Percentiles rank a stretch among this genome's conserved stretches.
Evolutionary conservation across 352 stramenopile genomes (phyloP).

Genomic region (Phytophthora macrochlamydospora): DNA sequence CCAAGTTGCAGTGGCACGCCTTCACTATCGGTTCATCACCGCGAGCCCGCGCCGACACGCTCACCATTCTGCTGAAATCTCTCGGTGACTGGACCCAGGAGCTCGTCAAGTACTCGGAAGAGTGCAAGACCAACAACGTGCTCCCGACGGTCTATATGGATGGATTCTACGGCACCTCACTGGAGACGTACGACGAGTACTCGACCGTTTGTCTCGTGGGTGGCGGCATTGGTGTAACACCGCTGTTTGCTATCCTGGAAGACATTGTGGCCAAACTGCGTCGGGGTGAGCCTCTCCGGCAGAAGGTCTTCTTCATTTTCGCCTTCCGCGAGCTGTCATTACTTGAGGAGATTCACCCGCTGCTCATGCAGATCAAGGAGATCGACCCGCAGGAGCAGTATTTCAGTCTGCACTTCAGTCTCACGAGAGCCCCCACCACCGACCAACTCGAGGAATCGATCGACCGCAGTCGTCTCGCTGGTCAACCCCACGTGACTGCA

Average conservation of each 20-base stretch:
- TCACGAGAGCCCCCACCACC: conserved; percentile 32
- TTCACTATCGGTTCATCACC: conserved; percentile 47
- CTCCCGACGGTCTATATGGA: conserved; percentile 51
- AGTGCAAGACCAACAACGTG: conserved; percentile 28
- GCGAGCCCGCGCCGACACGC: conserved; percentile 14
- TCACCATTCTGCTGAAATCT: conserved; percentile 53
- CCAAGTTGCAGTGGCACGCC: conserved; percentile 43
- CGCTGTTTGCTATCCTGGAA: conserved; percentile 53
- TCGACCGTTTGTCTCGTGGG: conserved; percentile 43
- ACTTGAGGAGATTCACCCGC: conserved; percentile 46
- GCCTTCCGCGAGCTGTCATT: conserved; percentile 47
- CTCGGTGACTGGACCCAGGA: conserved; percentile 52
- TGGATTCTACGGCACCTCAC: conserved; percentile 53
- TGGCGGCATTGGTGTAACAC: conserved; percentile 52
- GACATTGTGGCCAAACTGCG: conserved; percentile 36
- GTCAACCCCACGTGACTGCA: conserved; percentile 9
- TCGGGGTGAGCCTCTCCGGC: conserved; percentile 5
- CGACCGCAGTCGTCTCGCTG: conserved; percentile 24
- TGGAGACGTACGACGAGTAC: conserved; percentile 46
- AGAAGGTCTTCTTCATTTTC: conserved; percentile 52
- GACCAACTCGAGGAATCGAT: conserved; percentile 24
- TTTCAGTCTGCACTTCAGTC: conserved; percentile 35
- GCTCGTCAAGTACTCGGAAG: conserved; percentile 37
- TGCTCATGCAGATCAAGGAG: conserved; percentile 34
- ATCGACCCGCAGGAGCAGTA: conserved; percentile 29